Percentiles rank a stretch among this genome's conserved stretches.
Conservation (phyloP, 768 basidiomycete genomes). For the Ephemerocybe angulata region DNA sequence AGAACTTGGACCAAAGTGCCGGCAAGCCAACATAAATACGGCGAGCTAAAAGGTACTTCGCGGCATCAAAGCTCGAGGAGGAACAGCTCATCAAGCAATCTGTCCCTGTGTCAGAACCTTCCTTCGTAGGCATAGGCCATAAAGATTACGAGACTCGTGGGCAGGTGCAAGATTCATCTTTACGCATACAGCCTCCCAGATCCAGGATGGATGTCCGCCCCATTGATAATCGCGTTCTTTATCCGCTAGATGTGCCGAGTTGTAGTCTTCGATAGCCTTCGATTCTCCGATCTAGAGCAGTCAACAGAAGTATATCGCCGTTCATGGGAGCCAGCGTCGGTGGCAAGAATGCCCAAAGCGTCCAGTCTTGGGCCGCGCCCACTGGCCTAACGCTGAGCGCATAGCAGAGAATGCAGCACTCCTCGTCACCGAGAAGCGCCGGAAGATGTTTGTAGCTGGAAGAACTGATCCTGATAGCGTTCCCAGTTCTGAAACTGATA, state of each 20-base stretch:
- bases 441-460: too few species aligned
- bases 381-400: background rate
- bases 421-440: background rate
- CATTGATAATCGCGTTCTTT: constrained; percentile 12
- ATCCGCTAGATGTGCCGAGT: constrained; percentile 5
- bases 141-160: constrained; percentile 19
- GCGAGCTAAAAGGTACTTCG: constrained; percentile 21
- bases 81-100: constrained; percentile 27
- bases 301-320: background rate
- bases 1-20: background rate
- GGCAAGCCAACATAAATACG: constrained; percentile 18
- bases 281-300: constrained; percentile 10
- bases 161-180: constrained; percentile 1
- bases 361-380: background rate
- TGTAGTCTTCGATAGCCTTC: constrained; percentile 7
- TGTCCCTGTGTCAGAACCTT: constrained; percentile 27
- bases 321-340: constrained; percentile 3
- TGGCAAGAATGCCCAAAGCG: background rate
- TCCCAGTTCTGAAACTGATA: constrained; percentile 2
- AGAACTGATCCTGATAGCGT: constrained; percentile 1
- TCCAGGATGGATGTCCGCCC: constrained; percentile 8
- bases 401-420: background rate
- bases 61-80: constrained; percentile 20
- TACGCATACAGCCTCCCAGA: constrained; percentile 5
- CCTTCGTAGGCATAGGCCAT: constrained; percentile 9